Evolutionary conservation across 495 filamentous ascomycete genomes (phyloP), one percentile per base, ranked within the genome.

Genomic region (Thermothielavioides terrestris): DNA sequence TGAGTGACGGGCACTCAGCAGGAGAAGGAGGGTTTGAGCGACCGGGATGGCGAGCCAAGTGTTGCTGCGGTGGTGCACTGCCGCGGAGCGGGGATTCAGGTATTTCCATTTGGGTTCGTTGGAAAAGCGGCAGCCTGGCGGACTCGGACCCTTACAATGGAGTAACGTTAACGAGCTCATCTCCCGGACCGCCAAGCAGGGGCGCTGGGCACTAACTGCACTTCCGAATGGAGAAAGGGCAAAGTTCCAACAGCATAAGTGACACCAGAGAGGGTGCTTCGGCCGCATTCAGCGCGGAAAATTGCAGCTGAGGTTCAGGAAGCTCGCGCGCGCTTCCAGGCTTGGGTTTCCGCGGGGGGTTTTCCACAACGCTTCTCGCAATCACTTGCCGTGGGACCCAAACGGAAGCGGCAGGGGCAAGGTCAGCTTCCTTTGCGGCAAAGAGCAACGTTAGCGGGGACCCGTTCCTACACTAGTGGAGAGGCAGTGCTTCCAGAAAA

Each of bases 121-220:
- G 45, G 38, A 50, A 64, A 65, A 49, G 47, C 56, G 50, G 62
- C 57, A 62, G 59, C 62, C 62, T 65, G 59, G 59, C 42, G 51
- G 47, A 39, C 47, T 42, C 27, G 38, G 38, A 11, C 30, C 48
- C 40, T 23, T 42, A n/a, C n/a, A n/a, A n/a, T n/a, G n/a, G n/a
- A n/a, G 40, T 44, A 14, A 23, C 20, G 20, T 41, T 32, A 35
- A n/a, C n/a, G n/a, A n/a, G 47, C 38, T n/a, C 35, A 36, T 40
- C 36, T 41, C 45, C 25, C 18, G 34, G 25, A 37, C 42, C 42
- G 28, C 30, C 20, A 7, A 42, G 25, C 9, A 21, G 27, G 17
- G n/a, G 11, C 10, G 2, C 27, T 12, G 25, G 21, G 10, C 12
- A 11, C 3, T 15, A 8, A 1, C 25, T 17, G 3, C 7, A 17